Evolutionary conservation across 768 basidiomycete genomes (phyloP).

Genomic region (Mrakia blollopis): DNA sequence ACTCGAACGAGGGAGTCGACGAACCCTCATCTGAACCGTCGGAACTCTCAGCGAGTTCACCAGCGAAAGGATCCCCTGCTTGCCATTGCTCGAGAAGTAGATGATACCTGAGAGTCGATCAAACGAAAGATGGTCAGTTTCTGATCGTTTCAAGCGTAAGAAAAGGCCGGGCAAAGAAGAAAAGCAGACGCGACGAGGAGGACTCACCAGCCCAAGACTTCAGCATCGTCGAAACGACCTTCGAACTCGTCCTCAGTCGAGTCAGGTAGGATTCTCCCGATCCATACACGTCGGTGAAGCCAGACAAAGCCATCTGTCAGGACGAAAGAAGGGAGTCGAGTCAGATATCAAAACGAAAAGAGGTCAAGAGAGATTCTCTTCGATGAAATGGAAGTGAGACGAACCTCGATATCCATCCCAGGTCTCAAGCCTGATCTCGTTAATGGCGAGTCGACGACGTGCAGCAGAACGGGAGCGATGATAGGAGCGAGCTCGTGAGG

Average conservation of each 20-base stretch:
- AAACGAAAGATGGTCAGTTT: not conserved
- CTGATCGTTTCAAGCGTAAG: too few species aligned
- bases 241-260: slow-evolving; percentile 68
- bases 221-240: slow-evolving; percentile 74
- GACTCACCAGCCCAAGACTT: slow-evolving; percentile 85
- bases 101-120: slow-evolving; percentile 57
- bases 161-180: too few species aligned
- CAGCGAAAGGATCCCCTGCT: slow-evolving; percentile 75
- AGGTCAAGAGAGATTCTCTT: too few species aligned
- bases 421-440: slow-evolving; percentile 71
- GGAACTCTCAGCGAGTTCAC: slow-evolving; percentile 84
- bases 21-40: slow-evolving; percentile 74
- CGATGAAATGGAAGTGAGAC: too few species aligned
- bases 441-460: slow-evolving; percentile 76
- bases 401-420: slow-evolving; percentile 83
- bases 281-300: slow-evolving; percentile 88
- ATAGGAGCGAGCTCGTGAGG: slow-evolving; percentile 72
- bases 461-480: slow-evolving; percentile 71
- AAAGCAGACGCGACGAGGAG: slow-evolving; percentile 25
- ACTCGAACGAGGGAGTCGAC: slow-evolving; percentile 36
- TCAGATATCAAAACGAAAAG: too few species aligned
- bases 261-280: slow-evolving; percentile 73
- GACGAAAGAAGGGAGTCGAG: not conserved
- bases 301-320: slow-evolving; percentile 72
- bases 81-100: slow-evolving; percentile 88